Base-by-base conservation (phyloP, 2,329 filamentous ascomycete species). In the Knoxdaviesia capensis region DNA sequence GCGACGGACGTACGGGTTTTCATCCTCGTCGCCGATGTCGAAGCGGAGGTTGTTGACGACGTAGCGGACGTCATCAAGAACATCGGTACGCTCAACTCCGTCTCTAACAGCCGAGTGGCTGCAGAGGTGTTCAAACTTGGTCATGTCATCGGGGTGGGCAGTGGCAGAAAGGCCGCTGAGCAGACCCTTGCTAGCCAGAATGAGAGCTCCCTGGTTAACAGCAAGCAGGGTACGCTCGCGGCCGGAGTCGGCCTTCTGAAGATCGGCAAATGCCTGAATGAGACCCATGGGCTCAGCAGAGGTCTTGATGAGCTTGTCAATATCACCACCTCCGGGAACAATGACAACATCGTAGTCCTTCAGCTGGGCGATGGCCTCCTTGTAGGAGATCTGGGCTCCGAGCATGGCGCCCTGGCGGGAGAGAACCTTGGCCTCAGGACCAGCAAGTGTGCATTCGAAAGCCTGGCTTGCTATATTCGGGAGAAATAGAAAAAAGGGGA, bases 21-120 rank as follows among this genome's bases (percentile, higher is more conserved):
- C 78, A 47, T 87, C 80, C 53, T 81, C 74, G 54, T 87, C 75
- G 46, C 80, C 79, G 50, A 90, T 66, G 52, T 90, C 83, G 58
- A 88, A 92, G 51, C 84, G 80, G 45, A 86, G 77, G 61, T 92
- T 90, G 68, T 92, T 92, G 57, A 92, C 84, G 20, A 92, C 83
- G 56, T 90, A 92, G 54, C 83, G 72, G 54, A 70, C 69, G 48
- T 83, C 78, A 54, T 90, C 82, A 53, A 88, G 71, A 48, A 90
- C 80, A 54, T 90, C 82, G 52, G 81, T 85, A 54, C 81, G 77
- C 63, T 86, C 79, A 44, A 74, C 71, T 49, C 80, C 65, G 57
- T 82, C 75, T 48, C 75, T 68, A 44, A 74, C 72, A 38, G 80
- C 72, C 39, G 76, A 74, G 48, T 83, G 76, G 57, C 80, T 81